Base-by-base conservation (phyloP, 768 basidiomycete genomes). In the Suillus variegatus region DNA sequence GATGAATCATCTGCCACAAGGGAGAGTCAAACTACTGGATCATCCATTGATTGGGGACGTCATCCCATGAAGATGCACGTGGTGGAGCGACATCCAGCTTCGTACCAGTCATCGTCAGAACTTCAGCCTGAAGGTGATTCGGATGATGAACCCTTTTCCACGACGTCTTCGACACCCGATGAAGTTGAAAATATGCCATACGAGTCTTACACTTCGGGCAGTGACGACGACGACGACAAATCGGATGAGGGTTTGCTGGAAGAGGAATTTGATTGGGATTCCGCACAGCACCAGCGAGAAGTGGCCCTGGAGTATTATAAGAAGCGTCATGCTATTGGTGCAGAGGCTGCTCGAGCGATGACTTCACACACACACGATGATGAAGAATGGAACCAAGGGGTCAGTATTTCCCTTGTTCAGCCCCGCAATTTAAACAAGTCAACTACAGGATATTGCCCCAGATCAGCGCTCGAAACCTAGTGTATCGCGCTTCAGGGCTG, bases 241-340 rank as follows among this genome's bases (percentile, higher is more conserved):
- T 66, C 66, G 22, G 75, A 77, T 18, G 82, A 82, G n/a, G 83
- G 79, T 35, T 77, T 77, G 2, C 65, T 78, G 57, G 80, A 83
- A 58, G 85, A 88, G 49, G 84, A 82, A 49, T 79, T 82, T 32
- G 88, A 92, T 69, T 77, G 87, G 40, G 86, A 91, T 68, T 81
- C 79, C 58, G 88, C 85, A 28, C 84, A 80, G 61, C 89, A 90
- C 69, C 89, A 92, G 68, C 87, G 91, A 36, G 91, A 93, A 73
- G 83, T 93, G 68, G 87, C 88, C 20, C 71, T 93, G 49, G 87
- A 87, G 68, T 93, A 94, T 71, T 81, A 89, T 73, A 77, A 82
- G 67, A 90, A 87, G 72, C 85, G 90, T 58, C 77, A 75, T 43
- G 78, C 78, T 20, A 82, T 93, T 60, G 86, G 87, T 1, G 78